Percentiles rank a stretch among this genome's conserved stretches.
These are phyloP conservation scores for Amanita subjunquillea DNA, from an alignment of 768 basidiomycete species.

Conservation along the genomic window DNA sequence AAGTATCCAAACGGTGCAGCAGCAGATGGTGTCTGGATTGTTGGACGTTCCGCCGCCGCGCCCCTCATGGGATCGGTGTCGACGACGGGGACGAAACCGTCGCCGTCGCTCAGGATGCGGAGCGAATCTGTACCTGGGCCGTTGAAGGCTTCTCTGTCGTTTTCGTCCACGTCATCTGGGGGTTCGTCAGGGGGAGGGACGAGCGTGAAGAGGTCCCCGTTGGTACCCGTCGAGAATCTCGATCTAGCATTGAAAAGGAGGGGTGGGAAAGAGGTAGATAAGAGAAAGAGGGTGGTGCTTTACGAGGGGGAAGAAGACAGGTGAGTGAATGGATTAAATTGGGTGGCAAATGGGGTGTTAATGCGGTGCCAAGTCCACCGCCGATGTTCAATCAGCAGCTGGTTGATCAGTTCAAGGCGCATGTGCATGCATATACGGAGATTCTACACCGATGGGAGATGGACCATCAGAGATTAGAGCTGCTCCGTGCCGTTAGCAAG, in stretches of 20 bases:
- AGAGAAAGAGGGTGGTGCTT: not conserved
- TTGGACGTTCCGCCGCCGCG: not conserved
- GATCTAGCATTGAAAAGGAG: not conserved
- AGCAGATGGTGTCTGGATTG: not conserved
- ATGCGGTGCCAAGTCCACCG: conserved; percentile 10
- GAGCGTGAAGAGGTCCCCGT: conserved; percentile 1
- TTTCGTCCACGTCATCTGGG: conserved; percentile 22
- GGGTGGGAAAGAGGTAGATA: not conserved
- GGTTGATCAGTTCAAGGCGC: conserved; percentile 33
- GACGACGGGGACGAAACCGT: conserved; percentile 19
- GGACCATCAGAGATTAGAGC: conserved; percentile 58
- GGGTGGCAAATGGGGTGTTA: conserved; percentile 7
- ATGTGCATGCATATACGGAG: conserved; percentile 68
- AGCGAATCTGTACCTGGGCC: conserved; percentile 17
- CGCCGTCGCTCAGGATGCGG: conserved; percentile 6
- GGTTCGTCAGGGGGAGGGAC: not conserved
- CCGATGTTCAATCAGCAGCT: conserved; percentile 25
- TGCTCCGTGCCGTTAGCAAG: conserved; percentile 53
- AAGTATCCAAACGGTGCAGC: not conserved
- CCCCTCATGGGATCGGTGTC: not conserved
- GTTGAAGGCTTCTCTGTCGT: conserved; percentile 25
- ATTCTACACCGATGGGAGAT: conserved; percentile 67
- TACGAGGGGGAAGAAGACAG: conserved; percentile 1
- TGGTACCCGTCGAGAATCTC: not conserved
- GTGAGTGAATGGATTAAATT: not conserved